Evolutionary conservation across 129 eudicot genomes (phyloP).

Genomic region (Saposhnikovia divaricata): DNA sequence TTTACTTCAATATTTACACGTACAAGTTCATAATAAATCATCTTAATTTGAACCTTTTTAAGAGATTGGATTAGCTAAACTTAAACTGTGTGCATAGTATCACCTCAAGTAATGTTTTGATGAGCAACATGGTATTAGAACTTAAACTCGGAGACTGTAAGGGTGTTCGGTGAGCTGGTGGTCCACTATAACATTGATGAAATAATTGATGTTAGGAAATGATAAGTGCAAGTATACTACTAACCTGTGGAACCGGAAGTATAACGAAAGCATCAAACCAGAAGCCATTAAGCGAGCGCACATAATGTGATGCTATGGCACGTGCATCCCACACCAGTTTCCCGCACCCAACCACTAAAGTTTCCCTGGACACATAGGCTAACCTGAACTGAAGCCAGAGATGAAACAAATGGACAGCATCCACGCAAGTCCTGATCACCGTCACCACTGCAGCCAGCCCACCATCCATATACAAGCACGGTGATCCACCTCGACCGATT

Average conservation of each 20-base stretch:
- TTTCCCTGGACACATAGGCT: slow-evolving; percentile 96
- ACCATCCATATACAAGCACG: slow-evolving; percentile 81
- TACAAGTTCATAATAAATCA: no score
- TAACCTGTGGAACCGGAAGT: slow-evolving; percentile 96
- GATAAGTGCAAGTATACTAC: background rate
- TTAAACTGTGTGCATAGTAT: background rate
- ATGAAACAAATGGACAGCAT: slow-evolving; percentile 61
- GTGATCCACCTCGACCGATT: slow-evolving; percentile 64
- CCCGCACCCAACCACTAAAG: slow-evolving; percentile 90
- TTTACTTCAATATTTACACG: no score
- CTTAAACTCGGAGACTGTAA: no score
- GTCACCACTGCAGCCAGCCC: slow-evolving; percentile 73
- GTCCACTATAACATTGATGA: background rate
- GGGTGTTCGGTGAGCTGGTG: background rate
- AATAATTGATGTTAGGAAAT: background rate
- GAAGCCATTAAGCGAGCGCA: slow-evolving; percentile 72
- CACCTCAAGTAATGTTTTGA: background rate
- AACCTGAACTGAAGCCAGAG: slow-evolving; percentile 83
- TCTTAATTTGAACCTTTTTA: no score
- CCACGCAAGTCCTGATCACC: slow-evolving; percentile 63
- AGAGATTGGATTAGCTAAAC: no score
- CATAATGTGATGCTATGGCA: slow-evolving; percentile 59
- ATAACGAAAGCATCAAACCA: slow-evolving; percentile 89
- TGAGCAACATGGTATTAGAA: background rate
- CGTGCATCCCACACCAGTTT: slow-evolving; percentile 97